Base-by-base conservation (phyloP, 1,284 basidiomycete genomes). In the Earliella scabrosa region DNA sequence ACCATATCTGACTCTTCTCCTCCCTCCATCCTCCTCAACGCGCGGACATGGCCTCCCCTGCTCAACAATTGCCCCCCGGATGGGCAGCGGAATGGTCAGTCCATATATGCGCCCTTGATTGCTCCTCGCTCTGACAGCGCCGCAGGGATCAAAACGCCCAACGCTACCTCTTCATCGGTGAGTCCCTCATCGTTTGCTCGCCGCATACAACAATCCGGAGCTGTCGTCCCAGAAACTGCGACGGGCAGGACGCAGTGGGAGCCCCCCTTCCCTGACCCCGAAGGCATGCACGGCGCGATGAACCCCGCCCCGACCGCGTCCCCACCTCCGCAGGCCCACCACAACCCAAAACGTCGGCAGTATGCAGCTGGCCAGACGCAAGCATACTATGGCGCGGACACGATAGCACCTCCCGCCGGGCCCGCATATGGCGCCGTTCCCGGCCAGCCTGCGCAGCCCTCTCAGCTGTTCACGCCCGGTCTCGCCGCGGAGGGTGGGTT, bases 331-430 rank as follows among this genome's bases (percentile, higher is more conserved):
- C 71, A 64, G 55, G 56, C 54, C 24, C 68, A 66, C 18, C 75
- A 79, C 29, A 74, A 78, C 56, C 13, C 75, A 24, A 94, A 92
- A 76, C 85, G 93, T 64, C 87, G 94, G 48, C 93, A 95, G 73
- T 97, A 97, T 73, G 94, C 95, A 45, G 86, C 91, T 6, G 92
- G 90, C 11, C 92, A 95, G 73, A 93, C 92, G 2, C 90, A 95
- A 68, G 89, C 85, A 2, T 95, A 95, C 73, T 92, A 92, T 63
- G 88, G 89, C 31, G 70, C 76, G 20, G 62, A 60, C 26, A 70
- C 73, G 2, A 79, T 81, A 32, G 66, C 68, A 11, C 62, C 75
- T 45, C 67, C 71, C 26, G 81, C 68, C 13, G 82, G 82, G 34
- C 74, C 80, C 43, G 38, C 70, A 48, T 73, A 76, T 54, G 67